A percentile compares a stretch with the other conserved stretches of the same genome.
Conservation (phyloP, 2,329 filamentous ascomycete species). For the Drechslerella dactyloides region DNA sequence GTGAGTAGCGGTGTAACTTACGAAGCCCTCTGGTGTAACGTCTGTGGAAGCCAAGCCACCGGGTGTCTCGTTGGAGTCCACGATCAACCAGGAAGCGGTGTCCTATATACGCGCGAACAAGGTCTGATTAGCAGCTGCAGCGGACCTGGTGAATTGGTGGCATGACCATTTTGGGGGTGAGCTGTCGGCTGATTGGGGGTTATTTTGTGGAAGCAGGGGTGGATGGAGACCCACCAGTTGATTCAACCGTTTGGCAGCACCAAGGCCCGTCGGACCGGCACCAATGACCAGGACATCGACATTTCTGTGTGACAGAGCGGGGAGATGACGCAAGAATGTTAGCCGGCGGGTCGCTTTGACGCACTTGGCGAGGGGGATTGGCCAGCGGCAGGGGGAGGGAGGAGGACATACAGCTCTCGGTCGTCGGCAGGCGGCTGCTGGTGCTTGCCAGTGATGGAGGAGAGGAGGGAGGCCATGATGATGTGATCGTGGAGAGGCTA, state of each 20-base stretch:
- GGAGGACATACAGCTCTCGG: conserved; percentile 1
- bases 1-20: too few species aligned
- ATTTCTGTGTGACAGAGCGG: conserved; percentile 64
- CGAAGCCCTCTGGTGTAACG: conserved; percentile 92
- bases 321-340: too few species aligned
- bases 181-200: conserved; percentile 17
- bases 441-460: conserved; percentile 2
- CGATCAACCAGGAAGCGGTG: conserved; percentile 91
- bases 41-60: conserved; percentile 97
- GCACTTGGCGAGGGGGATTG: neutral
- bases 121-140: conserved; percentile 19
- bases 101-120: conserved; percentile 65
- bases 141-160: conserved; percentile 9
- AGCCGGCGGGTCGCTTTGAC: too few species aligned
- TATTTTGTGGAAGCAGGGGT: conserved; percentile 2
- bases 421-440: neutral
- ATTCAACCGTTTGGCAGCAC: conserved; percentile 96
- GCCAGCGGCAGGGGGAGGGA: neutral
- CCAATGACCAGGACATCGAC: conserved; percentile 98
- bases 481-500: neutral
- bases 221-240: conserved; percentile 74
- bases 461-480: neutral
- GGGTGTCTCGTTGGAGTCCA: conserved; percentile 88
- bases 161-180: neutral
- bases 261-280: conserved; percentile 94